phyloP scores from a whole-genome alignment of 2,329 filamentous ascomycete species.

The Mycosphaerella sp. region DNA sequence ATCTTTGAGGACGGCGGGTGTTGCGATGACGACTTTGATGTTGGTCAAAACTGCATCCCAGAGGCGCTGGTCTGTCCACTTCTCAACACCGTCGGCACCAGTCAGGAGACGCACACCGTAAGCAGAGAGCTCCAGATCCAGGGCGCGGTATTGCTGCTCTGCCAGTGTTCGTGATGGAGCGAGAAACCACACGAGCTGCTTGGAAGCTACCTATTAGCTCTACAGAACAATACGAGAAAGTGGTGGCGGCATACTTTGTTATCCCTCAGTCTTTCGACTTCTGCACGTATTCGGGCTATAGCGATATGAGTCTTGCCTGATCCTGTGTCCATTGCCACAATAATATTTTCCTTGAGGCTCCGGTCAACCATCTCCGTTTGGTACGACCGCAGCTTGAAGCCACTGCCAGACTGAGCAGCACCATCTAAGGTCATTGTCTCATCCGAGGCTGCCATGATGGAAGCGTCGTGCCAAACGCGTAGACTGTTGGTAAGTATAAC shows the following conservation, averaged over 20 bases:
- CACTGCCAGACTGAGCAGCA: background rate
- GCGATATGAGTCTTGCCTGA: conserved; percentile 46
- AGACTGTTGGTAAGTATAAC: too few species aligned
- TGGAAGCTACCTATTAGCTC: background rate
- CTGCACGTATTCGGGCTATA: conserved; percentile 39
- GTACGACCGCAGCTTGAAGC: conserved; percentile 36
- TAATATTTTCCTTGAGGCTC: conserved; percentile 41
- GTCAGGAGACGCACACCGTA: conserved; percentile 57
- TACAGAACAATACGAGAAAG: background rate
- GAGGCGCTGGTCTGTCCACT: conserved; percentile 60
- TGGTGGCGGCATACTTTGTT: conserved; percentile 30
- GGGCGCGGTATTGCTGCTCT: conserved; percentile 38
- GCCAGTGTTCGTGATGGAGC: conserved; percentile 43
- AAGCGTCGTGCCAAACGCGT: background rate
- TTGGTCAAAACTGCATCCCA: conserved; percentile 63
- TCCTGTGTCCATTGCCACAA: conserved; percentile 47
- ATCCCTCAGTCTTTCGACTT: conserved; percentile 35
- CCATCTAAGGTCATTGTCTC: background rate
- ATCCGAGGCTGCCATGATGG: background rate
- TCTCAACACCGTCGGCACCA: conserved; percentile 62
- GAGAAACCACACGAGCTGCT: conserved; percentile 43
- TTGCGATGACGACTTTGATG: conserved; percentile 68
- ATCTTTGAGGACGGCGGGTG: conserved; percentile 67
- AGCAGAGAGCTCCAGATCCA: conserved; percentile 36
- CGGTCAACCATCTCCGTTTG: conserved; percentile 46